Base-by-base conservation (phyloP, 2,329 filamentous ascomycete species). In the Colletotrichum sansevieriae region DNA sequence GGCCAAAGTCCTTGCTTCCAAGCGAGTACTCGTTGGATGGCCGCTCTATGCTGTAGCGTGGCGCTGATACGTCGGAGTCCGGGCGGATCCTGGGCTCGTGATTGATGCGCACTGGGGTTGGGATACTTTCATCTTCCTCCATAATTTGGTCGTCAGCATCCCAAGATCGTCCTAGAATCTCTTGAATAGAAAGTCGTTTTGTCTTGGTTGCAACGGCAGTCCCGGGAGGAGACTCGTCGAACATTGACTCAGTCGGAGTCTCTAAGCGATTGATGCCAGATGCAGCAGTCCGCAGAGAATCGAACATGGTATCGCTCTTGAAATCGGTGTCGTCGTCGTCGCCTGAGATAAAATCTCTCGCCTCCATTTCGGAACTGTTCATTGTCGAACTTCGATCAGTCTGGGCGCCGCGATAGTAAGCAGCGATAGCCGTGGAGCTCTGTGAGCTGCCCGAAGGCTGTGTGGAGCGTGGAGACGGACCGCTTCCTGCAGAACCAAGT, bases 291-390 rank as follows among this genome's bases (percentile, higher is more conserved):
- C 91, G 90, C 72, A 94, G 80, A 35, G 92, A 94, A 81, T 95
- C 92, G 78, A 90, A 94, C 64, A 92, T 84, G 18, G 89, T 92
- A 74, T 95, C 92, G 77, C 91, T 94, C 79, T 90, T 91, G 75
- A 91, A 89, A 76, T 94, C 92, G n/a, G 89, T 90, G 74, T 94
- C 92, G 74, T 93, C 91, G 63, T 94, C 92, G 66, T 94, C 92
- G 22, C 87, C 87, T 11, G 89, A 93, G n/a, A 81, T 83, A 72
- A 90, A 86, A 54, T 86, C 88, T 72, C 88, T 87, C 70, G 82
- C 83, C 68, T 93, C 91, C 75, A 88, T 86, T 73, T 94, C 92
- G 33, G 90, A 93, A 68, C 90, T 90, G 70, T 89, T 87, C 71
- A 91, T 83, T 33, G 90, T 92, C 25, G 90, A 92, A 18, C 86